Evolutionary conservation across 2,329 filamentous ascomycete species (phyloP), one percentile per base, ranked within the genome.

Genomic region (Mollisiaceae sp.): DNA sequence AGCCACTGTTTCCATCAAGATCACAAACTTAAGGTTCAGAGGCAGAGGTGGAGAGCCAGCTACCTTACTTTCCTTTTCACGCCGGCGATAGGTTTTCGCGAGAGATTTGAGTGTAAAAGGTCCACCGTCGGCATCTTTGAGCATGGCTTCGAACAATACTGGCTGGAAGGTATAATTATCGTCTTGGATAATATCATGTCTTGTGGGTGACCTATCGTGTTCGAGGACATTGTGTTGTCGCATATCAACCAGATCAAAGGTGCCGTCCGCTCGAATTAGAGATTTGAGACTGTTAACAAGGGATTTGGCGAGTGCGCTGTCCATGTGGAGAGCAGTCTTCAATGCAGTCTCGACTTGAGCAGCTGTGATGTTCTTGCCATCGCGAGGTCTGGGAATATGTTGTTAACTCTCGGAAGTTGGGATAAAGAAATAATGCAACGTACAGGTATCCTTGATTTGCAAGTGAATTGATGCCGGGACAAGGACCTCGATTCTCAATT

Each of bases 361-460:
- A 1, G 56, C 36, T 4, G 66, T 68, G n/a, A 68, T 50, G 22
- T 68, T 68, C n/a, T 66, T 68, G 60, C 66, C 66, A 59, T 68
- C 64, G 55, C 64, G 66, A n/a, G 63, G 63, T 27, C 66, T 68
- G 56, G 1, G 2, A 8, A 43, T 24, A 4, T 24, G 1, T 20
- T 45, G 41, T 47, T 22, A 52, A 20, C 39, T 35, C 22, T 24
- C 20, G n/a, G 15, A 20, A 12, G 15, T 32, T 20, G 45, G n/a
- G n/a, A n/a, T n/a, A n/a, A 38, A 14, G 38, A 36, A 18, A 1
- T n/a, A 4, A 9, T 2, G 36, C 9, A 12, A 50, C 14, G 14
- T 60, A 68, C 66, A 68, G 57, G 43, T 62, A 68, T n/a, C 66
- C 66, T 60, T 65, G 64, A n/a, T 68, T 68, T 36, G 66, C 64